phyloP scores from a whole-genome alignment of 257 asterid species.

The Haberlea rhodopensis region DNA sequence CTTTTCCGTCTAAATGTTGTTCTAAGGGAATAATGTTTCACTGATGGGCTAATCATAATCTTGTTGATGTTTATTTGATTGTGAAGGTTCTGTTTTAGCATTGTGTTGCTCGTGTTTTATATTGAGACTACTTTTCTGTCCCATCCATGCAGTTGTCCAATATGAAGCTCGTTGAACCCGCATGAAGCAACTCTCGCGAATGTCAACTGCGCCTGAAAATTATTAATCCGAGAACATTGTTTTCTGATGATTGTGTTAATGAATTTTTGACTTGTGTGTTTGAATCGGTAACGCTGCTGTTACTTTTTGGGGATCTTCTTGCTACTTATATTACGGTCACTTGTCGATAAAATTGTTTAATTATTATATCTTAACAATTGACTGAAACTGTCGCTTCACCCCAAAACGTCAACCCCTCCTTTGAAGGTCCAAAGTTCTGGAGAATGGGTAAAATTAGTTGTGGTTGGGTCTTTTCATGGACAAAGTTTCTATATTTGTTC shows the following conservation, averaged over 20 bases:
- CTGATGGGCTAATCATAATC: background rate
- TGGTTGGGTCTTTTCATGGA: too few relatives aligned
- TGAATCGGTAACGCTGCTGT: too few relatives aligned
- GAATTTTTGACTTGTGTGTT: too few relatives aligned
- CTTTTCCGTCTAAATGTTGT: too few relatives aligned
- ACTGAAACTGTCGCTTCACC: background rate
- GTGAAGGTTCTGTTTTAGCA: background rate
- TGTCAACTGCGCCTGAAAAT: background rate
- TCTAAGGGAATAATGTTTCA: too few relatives aligned
- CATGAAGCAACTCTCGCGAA: background rate
- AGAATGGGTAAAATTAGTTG: too few relatives aligned
- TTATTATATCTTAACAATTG: background rate
- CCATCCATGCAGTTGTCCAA: constrained; percentile 54
- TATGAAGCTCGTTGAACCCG: constrained; percentile 53
- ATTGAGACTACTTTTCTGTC: background rate
- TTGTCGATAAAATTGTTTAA: background rate
- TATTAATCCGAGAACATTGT: background rate
- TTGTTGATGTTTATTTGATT: background rate
- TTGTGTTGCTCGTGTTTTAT: background rate
- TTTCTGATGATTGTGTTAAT: background rate
- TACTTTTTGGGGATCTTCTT: too few relatives aligned
- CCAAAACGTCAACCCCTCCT: too few relatives aligned
- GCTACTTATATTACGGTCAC: background rate
- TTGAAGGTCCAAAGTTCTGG: background rate
- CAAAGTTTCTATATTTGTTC: too few relatives aligned